These are phyloP conservation scores for Cornus florida DNA, from an alignment of 148 eudicot genomes.

Conservation along the genomic window DNA sequence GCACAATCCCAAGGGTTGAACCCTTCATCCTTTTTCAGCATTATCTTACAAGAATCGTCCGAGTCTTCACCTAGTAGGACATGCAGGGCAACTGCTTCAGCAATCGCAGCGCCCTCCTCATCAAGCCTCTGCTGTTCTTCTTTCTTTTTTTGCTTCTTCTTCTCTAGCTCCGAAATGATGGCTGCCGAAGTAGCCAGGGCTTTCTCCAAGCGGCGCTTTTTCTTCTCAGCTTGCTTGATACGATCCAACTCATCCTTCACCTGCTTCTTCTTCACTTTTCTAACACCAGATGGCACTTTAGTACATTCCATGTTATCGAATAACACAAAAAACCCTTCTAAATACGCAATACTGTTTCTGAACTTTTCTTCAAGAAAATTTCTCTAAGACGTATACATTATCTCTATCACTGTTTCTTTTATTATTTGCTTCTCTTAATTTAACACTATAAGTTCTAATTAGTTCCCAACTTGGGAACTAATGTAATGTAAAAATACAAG, in stretches of 20 bases:
- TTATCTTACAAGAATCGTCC: conserved; percentile 41
- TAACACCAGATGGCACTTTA: conserved; percentile 53
- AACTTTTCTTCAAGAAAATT: conserved; percentile 26
- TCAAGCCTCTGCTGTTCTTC: conserved; percentile 94
- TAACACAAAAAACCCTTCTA: conserved; percentile 19
- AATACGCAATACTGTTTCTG: conserved; percentile 17
- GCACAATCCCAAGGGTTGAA: conserved; percentile 45
- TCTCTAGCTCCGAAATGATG: conserved; percentile 83
- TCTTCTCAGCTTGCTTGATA: conserved; percentile 93
- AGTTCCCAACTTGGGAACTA: not conserved
- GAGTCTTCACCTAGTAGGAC: conserved; percentile 88
- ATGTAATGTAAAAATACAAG: conserved; percentile 2
- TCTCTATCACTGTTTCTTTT: conserved; percentile 25
- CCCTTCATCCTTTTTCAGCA: conserved; percentile 52
- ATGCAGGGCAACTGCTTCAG: conserved; percentile 94
- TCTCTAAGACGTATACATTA: conserved; percentile 43
- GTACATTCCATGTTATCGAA: conserved; percentile 65
- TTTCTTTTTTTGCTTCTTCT: conserved; percentile 81
- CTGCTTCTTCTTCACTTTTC: conserved; percentile 88
- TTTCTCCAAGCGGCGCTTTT: conserved; percentile 92
- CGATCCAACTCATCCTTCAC: conserved; percentile 94
- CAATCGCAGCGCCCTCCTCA: conserved; percentile 96
- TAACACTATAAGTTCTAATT: conserved; percentile 21
- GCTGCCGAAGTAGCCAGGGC: conserved; percentile 97
- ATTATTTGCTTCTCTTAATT: conserved; percentile 13